Percentiles rank a stretch among this genome's conserved stretches.
phyloP scores from a whole-genome alignment of 352 stramenopile species.

The Elongisporangium undulatum region DNA sequence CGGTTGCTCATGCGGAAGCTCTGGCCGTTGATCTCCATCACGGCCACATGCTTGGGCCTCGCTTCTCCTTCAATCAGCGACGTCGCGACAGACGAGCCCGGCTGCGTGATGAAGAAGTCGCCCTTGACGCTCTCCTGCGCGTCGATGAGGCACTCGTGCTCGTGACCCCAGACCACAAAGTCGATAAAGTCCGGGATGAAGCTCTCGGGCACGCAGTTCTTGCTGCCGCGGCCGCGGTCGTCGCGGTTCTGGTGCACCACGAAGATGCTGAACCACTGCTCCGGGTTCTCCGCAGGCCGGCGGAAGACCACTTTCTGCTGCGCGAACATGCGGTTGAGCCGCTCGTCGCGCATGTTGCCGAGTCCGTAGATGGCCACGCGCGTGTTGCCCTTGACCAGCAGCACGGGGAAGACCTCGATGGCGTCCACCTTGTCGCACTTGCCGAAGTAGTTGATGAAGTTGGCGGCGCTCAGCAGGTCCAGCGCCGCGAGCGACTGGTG shows the following conservation, averaged over 20 bases:
- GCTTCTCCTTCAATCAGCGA: slow-evolving; percentile 89
- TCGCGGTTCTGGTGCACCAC: slow-evolving; percentile 99
- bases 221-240: slow-evolving; percentile 85
- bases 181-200: slow-evolving; percentile 99
- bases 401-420: slow-evolving; percentile 94
- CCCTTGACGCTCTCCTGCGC: slow-evolving; percentile 92
- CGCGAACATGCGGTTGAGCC: slow-evolving; percentile 97
- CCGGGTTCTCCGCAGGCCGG: slow-evolving; percentile 62
- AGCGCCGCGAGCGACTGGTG: slow-evolving; percentile 90
- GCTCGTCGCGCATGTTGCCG: slow-evolving; percentile 98
- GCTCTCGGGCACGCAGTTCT: slow-evolving; percentile 97
- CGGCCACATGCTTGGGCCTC: slow-evolving; percentile 79
- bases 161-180: slow-evolving; percentile 96
- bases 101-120: slow-evolving; percentile 96
- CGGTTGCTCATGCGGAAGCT: slow-evolving; percentile 88
- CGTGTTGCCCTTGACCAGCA: slow-evolving; percentile 94
- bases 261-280: slow-evolving; percentile 98
- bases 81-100: slow-evolving; percentile 95
- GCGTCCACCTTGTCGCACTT: slow-evolving; percentile 91
- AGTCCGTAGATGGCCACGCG: slow-evolving; percentile 97
- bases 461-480: slow-evolving; percentile 93
- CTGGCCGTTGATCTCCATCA: slow-evolving; percentile 86
- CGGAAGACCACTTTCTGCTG: slow-evolving; percentile 95
- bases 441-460: slow-evolving; percentile 99
- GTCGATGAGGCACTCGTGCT: slow-evolving; percentile 97